A percentile compares a stretch with the other conserved stretches of the same genome.
Conservation (phyloP, 768 basidiomycete genomes). For the Amanita jacksonii region DNA sequence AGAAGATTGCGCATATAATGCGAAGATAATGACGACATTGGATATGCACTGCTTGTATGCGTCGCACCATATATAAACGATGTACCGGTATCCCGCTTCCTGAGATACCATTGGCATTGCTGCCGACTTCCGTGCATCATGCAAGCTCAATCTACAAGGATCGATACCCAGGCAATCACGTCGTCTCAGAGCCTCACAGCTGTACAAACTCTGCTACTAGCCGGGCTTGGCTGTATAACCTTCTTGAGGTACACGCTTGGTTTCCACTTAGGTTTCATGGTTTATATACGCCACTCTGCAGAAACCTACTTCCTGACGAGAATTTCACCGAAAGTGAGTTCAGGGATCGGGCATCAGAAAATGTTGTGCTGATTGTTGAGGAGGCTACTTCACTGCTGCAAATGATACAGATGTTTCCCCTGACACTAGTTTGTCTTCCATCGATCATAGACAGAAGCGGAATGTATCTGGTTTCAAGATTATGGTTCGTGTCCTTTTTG, state of each 20-base stretch:
- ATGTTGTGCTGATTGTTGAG: slow-evolving; percentile 6
- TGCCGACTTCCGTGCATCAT: too few relatives aligned
- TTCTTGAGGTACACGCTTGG: slow-evolving; percentile 49
- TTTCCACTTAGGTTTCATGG: not conserved
- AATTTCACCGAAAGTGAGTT: slow-evolving; percentile 61
- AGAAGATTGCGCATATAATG: not conserved
- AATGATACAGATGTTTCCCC: slow-evolving; percentile 34
- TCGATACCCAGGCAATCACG: slow-evolving; percentile 36
- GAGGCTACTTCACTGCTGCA: slow-evolving; percentile 50
- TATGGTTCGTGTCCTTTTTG: slow-evolving; percentile 30
- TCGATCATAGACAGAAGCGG: slow-evolving; percentile 25
- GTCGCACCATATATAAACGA: slow-evolving; percentile 1
- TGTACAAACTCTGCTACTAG: slow-evolving; percentile 62
- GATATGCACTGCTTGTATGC: not conserved
- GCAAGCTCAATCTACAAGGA: slow-evolving; percentile 26
- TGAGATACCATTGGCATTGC: not conserved
- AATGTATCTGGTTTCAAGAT: slow-evolving; percentile 61
- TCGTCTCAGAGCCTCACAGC: slow-evolving; percentile 56
- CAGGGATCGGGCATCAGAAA: not conserved
- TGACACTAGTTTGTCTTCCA: slow-evolving; percentile 17
- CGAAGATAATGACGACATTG: slow-evolving; percentile 9
- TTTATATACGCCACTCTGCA: slow-evolving; percentile 17
- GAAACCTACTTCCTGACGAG: slow-evolving; percentile 69
- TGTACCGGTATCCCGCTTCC: too few relatives aligned
- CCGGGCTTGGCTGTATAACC: slow-evolving; percentile 68